Evolutionary conservation across 2,329 filamentous ascomycete species (phyloP).

Genomic region (Monilinia fructigena): DNA sequence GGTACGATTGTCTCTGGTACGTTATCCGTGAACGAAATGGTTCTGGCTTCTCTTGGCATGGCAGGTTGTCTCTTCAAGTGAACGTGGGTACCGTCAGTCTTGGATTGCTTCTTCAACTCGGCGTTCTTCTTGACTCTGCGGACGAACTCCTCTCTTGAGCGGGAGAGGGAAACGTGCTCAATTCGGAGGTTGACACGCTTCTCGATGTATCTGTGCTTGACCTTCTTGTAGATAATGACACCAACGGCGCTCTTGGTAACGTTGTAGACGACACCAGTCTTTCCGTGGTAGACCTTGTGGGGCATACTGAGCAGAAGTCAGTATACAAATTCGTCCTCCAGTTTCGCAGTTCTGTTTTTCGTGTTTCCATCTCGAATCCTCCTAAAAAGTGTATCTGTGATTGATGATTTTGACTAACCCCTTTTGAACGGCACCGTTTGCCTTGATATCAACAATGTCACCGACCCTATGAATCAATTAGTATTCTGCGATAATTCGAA

Average conservation of each 20-base stretch:
- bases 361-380: not conserved
- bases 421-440: constrained; percentile 98
- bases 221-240: constrained; percentile 99
- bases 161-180: constrained; percentile 93
- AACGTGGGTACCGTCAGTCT: constrained; percentile 81
- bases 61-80: constrained; percentile 89
- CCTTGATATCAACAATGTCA: constrained; percentile 98
- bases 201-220: constrained; percentile 99
- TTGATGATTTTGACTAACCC: constrained; percentile 61
- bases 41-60: constrained; percentile 76
- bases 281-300: constrained; percentile 99
- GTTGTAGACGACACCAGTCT: constrained; percentile 98
- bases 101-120: constrained; percentile 86
- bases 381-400: not conserved
- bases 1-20: constrained; percentile 88
- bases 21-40: constrained; percentile 77
- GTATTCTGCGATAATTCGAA: constrained; percentile 32
- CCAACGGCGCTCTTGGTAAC: constrained; percentile 97
- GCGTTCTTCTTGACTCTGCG: constrained; percentile 96
- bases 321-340: constrained; percentile 9
- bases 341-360: not conserved
- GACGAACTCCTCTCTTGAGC: constrained; percentile 95
- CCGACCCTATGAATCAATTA: constrained; percentile 69
- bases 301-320: constrained; percentile 63
- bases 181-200: constrained; percentile 99